phyloP scores from a whole-genome alignment of 164 flowering plant genomes.

The Nelumbo lutea region DNA sequence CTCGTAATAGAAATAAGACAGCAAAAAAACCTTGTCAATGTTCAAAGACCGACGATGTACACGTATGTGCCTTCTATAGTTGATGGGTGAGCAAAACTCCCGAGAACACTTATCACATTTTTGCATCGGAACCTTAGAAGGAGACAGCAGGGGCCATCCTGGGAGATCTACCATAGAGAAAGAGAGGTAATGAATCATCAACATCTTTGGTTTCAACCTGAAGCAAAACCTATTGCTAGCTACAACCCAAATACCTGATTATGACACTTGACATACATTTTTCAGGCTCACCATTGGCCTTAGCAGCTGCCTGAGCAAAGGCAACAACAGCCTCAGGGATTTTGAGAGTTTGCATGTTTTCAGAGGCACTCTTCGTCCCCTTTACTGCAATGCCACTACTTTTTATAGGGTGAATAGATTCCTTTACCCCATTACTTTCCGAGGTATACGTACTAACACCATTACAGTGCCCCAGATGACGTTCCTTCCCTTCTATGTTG shows the following conservation, averaged over 20 bases:
- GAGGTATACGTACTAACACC: conserved; percentile 23
- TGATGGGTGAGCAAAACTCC: conserved; percentile 78
- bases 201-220: conserved; percentile 9
- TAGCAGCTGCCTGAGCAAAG: conserved; percentile 31
- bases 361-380: conserved; percentile 29
- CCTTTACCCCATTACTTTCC: conserved; percentile 21
- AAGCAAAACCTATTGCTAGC: conserved; percentile 19
- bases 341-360: conserved; percentile 31
- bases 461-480: conserved; percentile 16
- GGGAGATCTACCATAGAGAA: conserved; percentile 45
- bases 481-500: conserved; percentile 17
- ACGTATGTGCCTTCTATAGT: conserved; percentile 76
- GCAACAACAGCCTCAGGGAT: conserved; percentile 36
- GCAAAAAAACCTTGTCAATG: conserved; percentile 54
- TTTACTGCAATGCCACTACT: conserved; percentile 23
- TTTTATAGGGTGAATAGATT: conserved; percentile 18
- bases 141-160: conserved; percentile 87
- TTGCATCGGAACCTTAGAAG: conserved; percentile 76
- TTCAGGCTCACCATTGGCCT: conserved; percentile 34
- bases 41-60: conserved; percentile 67
- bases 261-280: conserved; percentile 30
- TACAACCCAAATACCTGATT: conserved; percentile 31
- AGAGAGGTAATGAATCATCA: conserved; percentile 9
- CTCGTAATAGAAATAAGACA: not conserved
- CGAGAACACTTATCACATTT: conserved; percentile 82